Evolutionary conservation across 2,329 filamentous ascomycete species (phyloP), one percentile per base, ranked within the genome.

Genomic region (Cytospora schulzeri): DNA sequence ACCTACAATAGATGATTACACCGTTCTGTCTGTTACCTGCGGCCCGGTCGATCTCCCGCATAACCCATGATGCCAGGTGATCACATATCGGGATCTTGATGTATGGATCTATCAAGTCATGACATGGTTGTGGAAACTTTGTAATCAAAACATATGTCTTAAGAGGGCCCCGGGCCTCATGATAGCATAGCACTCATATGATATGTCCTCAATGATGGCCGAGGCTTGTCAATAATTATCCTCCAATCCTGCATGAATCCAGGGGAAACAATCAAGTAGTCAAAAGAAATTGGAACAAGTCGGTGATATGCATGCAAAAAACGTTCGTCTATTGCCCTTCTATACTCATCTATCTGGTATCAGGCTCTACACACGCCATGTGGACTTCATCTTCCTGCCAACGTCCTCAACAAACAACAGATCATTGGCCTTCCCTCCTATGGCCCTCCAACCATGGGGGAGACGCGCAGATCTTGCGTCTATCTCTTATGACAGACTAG

Each of bases 321-420:
- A 59, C n/a, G 45, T 48, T 28, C 63, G 24, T 66, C 65, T 66
- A 66, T 66, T 62, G 56, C 54, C 54, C 57, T 29, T 66, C 65
- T 65, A 65, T 65, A 33, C 53, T 57, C 62, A 57, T 67, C 65
- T 67, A 67, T 64, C 62, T 65, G 62, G 62, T 67, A 67, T 67
- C 51, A 65, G 65, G 62, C 59, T 65, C 55, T 62, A 62, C 65
- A 50, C 54, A 60, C 51, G 48, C 59, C 35, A 33, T 54, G n/a
- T n/a, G 57, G 22, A 50, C 29, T 45, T 65, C 50, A 62, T 52
- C 62, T 60, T 59, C 51, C 62, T 53, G 62, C 59, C 59, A 57
- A 53, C 19, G 53, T 67, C 66, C 60, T 67, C 64, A 66, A 67
- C 64, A 67, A 66, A 67, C 66, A 65, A 57, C 66, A 38, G 19